phyloP scores from a whole-genome alignment of 805 yeast species.

The Komagataella pastoris region DNA sequence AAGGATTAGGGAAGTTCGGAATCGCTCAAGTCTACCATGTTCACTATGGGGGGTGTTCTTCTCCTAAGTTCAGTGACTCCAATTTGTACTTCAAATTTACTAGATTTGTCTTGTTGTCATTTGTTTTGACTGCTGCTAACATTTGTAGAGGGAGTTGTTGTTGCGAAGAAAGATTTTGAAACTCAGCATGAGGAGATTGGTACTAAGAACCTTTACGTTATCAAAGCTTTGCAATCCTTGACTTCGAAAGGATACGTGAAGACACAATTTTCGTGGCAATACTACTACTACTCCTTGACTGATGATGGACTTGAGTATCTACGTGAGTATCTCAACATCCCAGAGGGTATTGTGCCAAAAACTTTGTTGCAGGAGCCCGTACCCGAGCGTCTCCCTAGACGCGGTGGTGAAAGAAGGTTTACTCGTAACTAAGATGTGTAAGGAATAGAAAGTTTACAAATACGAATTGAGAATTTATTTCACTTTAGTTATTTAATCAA shows the following conservation, averaged over 20 bases:
- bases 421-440: not conserved
- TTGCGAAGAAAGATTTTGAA: constrained; percentile 98
- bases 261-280: constrained; percentile 99
- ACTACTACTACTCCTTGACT: constrained; percentile 99
- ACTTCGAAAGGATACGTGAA: constrained; percentile 98
- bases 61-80: not conserved
- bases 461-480: not conserved
- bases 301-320: constrained; percentile 99
- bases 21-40: not conserved
- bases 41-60: not conserved
- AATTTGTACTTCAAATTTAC: not conserved
- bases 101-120: not conserved
- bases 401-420: constrained; percentile 39
- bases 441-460: not conserved
- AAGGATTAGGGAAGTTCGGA: not conserved
- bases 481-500: not conserved
- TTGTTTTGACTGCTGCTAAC: constrained; percentile 20
- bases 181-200: constrained; percentile 97
- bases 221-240: constrained; percentile 98
- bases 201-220: constrained; percentile 93
- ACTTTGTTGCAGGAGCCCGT: constrained; percentile 94
- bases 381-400: constrained; percentile 54
- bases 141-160: constrained; percentile 90
- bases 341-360: constrained; percentile 97
- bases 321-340: constrained; percentile 96